Base-by-base conservation (phyloP, 1,284 basidiomycete genomes). In the Cutaneotrichosporon dermatis region DNA sequence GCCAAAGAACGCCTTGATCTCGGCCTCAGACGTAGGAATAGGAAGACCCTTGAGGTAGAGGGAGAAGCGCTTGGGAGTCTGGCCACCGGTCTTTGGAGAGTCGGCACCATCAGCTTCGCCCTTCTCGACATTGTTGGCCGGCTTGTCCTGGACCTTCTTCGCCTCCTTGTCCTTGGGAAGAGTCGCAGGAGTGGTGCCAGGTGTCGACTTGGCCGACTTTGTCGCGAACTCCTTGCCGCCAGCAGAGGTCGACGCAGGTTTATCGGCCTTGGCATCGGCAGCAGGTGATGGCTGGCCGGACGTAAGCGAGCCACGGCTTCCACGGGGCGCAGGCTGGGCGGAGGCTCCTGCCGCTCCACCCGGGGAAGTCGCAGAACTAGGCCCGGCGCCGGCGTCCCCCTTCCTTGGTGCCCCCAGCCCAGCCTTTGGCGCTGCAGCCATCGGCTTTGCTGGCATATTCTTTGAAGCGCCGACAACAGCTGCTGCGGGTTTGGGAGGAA, bases 11-110 rank as follows among this genome's bases (percentile, higher is more conserved):
- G 86, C 85, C 64, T 84, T 83, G 16, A 94, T 73, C 58, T 91
- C 88, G 0, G 79, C 72, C 64, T 94, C 91, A 10, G 79, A 82
- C 3, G 84, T 82, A 7, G 83, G 74, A 6, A 80, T 73, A 4
- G 82, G 80, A 73, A 89, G 81, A 8, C 73, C 70, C 63, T 88
- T 85, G 82, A 92, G 84, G 76, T 89, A 93, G 57, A 94, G 82
- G 4, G 90, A 92, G 84, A 87, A 89, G 8, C 89, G 88, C 76
- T 90, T 86, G 49, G 87, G 81, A n/a, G 83, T 78, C 3, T 84
- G 81, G 63, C 84, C 81, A 56, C 80, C 80, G 52, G 83, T 81
- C 64, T 85, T 86, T 33, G 88, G 87, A 42, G 87, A 87, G 79
- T 80, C 80, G 36, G 77, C 75, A 69, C 81, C 81, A 1, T 80